Evolutionary conservation across 768 basidiomycete species (phyloP).

Genomic region (Inosperma sp.): DNA sequence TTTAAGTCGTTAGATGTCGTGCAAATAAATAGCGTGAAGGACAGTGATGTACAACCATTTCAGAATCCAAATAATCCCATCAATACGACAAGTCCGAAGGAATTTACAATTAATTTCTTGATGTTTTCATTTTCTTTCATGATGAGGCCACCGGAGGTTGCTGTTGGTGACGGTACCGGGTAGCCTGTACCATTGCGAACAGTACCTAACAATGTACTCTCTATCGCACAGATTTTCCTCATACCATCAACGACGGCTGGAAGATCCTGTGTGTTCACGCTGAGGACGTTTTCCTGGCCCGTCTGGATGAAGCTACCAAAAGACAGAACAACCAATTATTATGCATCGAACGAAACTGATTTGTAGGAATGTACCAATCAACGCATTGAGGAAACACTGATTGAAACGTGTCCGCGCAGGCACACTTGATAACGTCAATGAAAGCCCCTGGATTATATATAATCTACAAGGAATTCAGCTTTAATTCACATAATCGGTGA

Average conservation of each 20-base stretch:
- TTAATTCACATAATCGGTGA: neutral
- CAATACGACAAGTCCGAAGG: conserved; percentile 7
- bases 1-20: neutral
- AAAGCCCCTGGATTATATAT: conserved; percentile 62
- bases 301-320: conserved; percentile 49
- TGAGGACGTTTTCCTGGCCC: conserved; percentile 49
- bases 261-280: conserved; percentile 42
- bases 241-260: conserved; percentile 48
- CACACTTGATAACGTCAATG: conserved; percentile 58
- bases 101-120: neutral
- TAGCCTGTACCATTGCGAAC: conserved; percentile 40
- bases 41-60: neutral
- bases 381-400: conserved; percentile 58
- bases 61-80: conserved; percentile 12
- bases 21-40: conserved; percentile 1
- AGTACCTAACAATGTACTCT: conserved; percentile 50
- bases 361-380: conserved; percentile 45
- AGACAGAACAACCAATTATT: neutral
- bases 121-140: neutral
- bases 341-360: neutral
- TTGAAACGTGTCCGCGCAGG: conserved; percentile 48
- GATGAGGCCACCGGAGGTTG: conserved; percentile 2
- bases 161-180: conserved; percentile 10
- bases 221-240: conserved; percentile 47
- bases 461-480: conserved; percentile 34